Conservation (phyloP, 352 stramenopile species). For the Phytophthora chlamydospora region DNA sequence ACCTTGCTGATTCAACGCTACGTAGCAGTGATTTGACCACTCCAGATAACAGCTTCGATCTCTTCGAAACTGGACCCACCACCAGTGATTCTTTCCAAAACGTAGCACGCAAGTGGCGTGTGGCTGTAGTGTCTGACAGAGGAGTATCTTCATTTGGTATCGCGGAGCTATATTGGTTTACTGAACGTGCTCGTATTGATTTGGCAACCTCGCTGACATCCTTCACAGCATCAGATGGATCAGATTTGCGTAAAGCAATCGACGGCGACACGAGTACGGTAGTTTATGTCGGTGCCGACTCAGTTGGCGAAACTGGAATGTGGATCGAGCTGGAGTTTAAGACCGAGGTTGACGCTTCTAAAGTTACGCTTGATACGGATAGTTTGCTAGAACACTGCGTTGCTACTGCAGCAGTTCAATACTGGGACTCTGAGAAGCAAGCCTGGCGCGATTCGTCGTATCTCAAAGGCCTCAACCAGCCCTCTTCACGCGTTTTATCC, state of each 20-base stretch:
- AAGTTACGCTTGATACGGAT: slow-evolving; percentile 34
- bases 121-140: slow-evolving; percentile 28
- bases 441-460: slow-evolving; percentile 32
- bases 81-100: slow-evolving; percentile 21
- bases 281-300: slow-evolving; percentile 15
- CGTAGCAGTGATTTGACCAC: slow-evolving; percentile 1
- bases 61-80: slow-evolving; percentile 7
- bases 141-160: slow-evolving; percentile 28
- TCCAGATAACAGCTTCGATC: neutral
- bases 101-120: slow-evolving; percentile 22
- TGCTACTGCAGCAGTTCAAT: slow-evolving; percentile 31
- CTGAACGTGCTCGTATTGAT: slow-evolving; percentile 21
- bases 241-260: slow-evolving; percentile 19
- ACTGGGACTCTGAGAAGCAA: slow-evolving; percentile 19
- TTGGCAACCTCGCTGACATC: slow-evolving; percentile 6
- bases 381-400: slow-evolving; percentile 25
- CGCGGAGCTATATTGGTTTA: slow-evolving; percentile 41
- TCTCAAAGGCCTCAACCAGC: slow-evolving; percentile 18
- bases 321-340: slow-evolving; percentile 40
- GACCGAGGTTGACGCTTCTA: slow-evolving; percentile 31
- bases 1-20: slow-evolving; percentile 17
- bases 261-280: slow-evolving; percentile 37
- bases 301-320: slow-evolving; percentile 9
- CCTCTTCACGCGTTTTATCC: slow-evolving; percentile 23
- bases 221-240: slow-evolving; percentile 28